Evolutionary conservation across 345 rosid species (phyloP).

Genomic region (Eucalyptus urophylla): DNA sequence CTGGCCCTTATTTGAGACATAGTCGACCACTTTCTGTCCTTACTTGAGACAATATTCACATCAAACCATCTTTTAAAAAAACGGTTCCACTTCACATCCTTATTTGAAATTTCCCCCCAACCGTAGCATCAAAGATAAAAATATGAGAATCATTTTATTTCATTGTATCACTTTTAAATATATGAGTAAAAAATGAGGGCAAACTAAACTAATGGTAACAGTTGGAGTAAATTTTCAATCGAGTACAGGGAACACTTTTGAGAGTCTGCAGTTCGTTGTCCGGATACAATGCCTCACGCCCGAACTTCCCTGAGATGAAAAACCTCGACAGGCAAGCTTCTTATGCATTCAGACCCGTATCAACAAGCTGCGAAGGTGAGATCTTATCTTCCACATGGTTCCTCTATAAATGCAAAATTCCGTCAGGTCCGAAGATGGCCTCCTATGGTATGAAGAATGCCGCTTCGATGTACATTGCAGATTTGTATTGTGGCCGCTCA

Average conservation of each 20-base stretch:
- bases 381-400: not conserved
- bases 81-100: rapidly evolving
- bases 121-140: not conserved
- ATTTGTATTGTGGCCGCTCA: not conserved
- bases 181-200: not conserved
- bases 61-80: not conserved
- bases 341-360: not conserved
- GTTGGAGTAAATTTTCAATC: not conserved
- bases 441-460: not conserved
- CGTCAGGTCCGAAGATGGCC: not conserved
- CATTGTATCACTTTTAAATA: not conserved
- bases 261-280: not conserved
- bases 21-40: not conserved
- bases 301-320: not conserved
- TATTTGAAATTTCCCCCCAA: not conserved
- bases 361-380: not conserved
- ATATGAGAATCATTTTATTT: not conserved
- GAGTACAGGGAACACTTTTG: not conserved
- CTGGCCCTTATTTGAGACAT: not conserved
- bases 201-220: not conserved
- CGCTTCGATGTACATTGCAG: not conserved
- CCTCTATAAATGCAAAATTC: not conserved
- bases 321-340: not conserved
- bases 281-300: not conserved
- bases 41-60: not conserved